Percentiles rank a stretch among this genome's conserved stretches.
Evolutionary conservation across 1,284 basidiomycete genomes (phyloP).

Genomic region (Singerocomus rubriflavus): DNA sequence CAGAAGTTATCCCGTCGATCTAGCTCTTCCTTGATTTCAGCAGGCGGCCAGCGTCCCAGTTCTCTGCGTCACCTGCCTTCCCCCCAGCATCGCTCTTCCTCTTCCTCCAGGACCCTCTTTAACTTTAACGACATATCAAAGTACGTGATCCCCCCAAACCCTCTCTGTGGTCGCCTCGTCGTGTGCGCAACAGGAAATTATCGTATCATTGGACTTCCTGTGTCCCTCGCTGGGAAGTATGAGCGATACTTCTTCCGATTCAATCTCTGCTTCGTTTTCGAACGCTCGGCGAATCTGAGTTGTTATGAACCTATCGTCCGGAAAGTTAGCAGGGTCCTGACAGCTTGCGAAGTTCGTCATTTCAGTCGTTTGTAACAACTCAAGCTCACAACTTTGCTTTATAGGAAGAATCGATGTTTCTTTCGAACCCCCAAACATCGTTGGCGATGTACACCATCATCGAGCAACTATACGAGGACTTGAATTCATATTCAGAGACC

Average conservation of each 20-base stretch:
- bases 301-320: slow-evolving; percentile 96
- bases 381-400: slow-evolving; percentile 12
- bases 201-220: slow-evolving; percentile 87
- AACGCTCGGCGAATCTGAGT: slow-evolving; percentile 82
- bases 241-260: slow-evolving; percentile 89
- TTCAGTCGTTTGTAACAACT: neutral
- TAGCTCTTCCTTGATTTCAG: slow-evolving; percentile 45
- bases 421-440: slow-evolving; percentile 73
- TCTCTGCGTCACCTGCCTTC: slow-evolving; percentile 43
- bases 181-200: slow-evolving; percentile 71
- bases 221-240: slow-evolving; percentile 71
- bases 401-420: slow-evolving; percentile 86
- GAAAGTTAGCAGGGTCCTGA: slow-evolving; percentile 89
- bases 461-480: slow-evolving; percentile 95
- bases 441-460: slow-evolving; percentile 81
- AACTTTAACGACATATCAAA: slow-evolving; percentile 90
- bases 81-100: slow-evolving; percentile 48
- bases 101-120: slow-evolving; percentile 63
- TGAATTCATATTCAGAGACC: slow-evolving; percentile 96
- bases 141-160: slow-evolving; percentile 89
- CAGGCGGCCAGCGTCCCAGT: slow-evolving; percentile 40
- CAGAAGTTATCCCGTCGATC: slow-evolving; percentile 41
- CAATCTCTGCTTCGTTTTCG: slow-evolving; percentile 97
- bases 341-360: slow-evolving; percentile 76
- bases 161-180: slow-evolving; percentile 87